Percentiles rank a stretch among this genome's conserved stretches.
These are phyloP conservation scores for Colletotrichum caudatum DNA, from an alignment of 2,329 filamentous ascomycete genomes.

Conservation along the genomic window DNA sequence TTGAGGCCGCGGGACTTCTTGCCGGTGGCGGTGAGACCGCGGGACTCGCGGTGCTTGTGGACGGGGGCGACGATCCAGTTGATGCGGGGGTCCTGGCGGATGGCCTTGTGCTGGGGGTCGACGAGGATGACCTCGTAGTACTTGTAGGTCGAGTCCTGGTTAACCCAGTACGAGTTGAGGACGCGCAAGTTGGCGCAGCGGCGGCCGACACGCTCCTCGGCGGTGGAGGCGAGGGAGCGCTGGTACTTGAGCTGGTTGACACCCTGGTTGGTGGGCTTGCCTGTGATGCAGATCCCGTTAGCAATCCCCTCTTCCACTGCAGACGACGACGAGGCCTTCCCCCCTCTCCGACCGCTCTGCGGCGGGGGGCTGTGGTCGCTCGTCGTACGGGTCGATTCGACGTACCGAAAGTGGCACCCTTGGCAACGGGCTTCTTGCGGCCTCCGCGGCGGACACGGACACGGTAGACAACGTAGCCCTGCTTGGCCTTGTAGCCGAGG, in stretches of 20 bases:
- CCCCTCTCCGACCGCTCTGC: not conserved
- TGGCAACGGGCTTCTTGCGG: conserved; percentile 94
- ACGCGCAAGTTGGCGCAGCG: conserved; percentile 99
- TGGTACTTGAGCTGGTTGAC: conserved; percentile 99
- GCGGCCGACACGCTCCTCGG: conserved; percentile 99
- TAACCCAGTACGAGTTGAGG: conserved; percentile 99
- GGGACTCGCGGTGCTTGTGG: conserved; percentile 99
- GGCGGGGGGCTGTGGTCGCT: conserved; percentile 10
- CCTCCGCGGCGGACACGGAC: conserved; percentile 98
- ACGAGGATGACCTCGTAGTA: conserved; percentile 99
- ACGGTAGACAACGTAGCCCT: conserved; percentile 99
- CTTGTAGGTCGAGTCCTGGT: conserved; percentile 99
- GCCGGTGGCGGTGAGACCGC: conserved; percentile 97
- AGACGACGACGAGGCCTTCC: not conserved
- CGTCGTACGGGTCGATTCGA: conserved; percentile 37
- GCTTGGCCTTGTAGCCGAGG: conserved; percentile 99
- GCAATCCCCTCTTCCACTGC: conserved; percentile 21
- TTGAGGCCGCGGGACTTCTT: conserved; percentile 99
- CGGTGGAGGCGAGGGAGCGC: conserved; percentile 96
- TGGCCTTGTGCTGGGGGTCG: conserved; percentile 99
- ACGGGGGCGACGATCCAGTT: conserved; percentile 99
- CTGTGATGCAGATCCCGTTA: conserved; percentile 61
- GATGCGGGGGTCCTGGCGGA: conserved; percentile 98
- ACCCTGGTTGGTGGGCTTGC: conserved; percentile 99
- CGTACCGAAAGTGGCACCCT: conserved; percentile 99